phyloP scores from a whole-genome alignment of 108 stramenopile species.

The Fistulifera pelliculosa region DNA sequence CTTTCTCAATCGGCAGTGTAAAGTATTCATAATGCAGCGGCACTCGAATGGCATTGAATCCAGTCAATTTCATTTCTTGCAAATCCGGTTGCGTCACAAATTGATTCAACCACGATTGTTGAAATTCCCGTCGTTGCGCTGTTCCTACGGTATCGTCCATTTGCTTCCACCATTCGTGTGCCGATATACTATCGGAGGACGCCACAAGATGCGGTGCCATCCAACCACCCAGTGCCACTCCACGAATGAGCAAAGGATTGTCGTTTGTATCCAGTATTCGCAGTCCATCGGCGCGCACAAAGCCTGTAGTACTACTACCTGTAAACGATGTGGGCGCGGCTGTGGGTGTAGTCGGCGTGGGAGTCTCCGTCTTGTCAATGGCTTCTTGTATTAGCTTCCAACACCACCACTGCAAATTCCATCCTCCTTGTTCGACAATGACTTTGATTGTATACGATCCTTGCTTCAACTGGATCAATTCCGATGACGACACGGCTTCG shows the following conservation, averaged over 20 bases:
- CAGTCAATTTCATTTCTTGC: not conserved
- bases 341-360: too few species aligned
- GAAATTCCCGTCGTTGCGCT: not conserved
- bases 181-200: not conserved
- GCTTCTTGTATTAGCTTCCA: too few species aligned
- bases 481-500: too few species aligned
- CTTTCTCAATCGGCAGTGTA: not conserved
- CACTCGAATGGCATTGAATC: conserved; percentile 2
- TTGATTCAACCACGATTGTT: not conserved
- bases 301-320: not conserved
- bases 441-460: too few species aligned
- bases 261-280: not conserved
- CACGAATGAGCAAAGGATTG: not conserved
- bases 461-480: too few species aligned
- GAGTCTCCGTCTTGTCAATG: too few species aligned
- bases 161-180: not conserved
- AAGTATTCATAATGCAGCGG: not conserved
- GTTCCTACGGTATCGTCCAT: not conserved
- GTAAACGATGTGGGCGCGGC: too few species aligned
- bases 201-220: not conserved
- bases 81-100: not conserved
- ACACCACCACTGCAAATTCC: too few species aligned
- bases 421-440: too few species aligned
- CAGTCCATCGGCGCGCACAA: not conserved
- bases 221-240: conserved; percentile 1